Evolutionary conservation across 192 early-diverging fungal genomes (phyloP).

Genomic region (Phlyctochytrium planicorne): DNA sequence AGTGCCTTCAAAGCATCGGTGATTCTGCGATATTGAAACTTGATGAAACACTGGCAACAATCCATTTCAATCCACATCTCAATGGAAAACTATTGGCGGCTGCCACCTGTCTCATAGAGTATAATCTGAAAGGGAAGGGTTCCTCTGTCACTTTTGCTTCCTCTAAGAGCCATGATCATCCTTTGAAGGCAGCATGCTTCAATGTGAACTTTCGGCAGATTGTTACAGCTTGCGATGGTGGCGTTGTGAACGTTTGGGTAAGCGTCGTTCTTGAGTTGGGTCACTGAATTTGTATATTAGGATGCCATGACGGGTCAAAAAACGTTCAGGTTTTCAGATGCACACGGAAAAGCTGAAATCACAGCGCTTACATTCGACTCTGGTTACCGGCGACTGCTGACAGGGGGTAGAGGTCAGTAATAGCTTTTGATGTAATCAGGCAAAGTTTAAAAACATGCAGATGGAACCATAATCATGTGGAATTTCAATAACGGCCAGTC

Average conservation of each 20-base stretch:
- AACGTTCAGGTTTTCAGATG: conserved; percentile 45
- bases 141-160: neutral
- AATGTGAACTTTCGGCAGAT: conserved; percentile 48
- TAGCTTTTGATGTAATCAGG: neutral
- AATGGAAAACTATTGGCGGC: conserved; percentile 34
- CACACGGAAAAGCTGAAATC: conserved; percentile 48
- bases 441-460: conserved; percentile 20
- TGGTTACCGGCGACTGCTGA: conserved; percentile 42
- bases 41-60: conserved; percentile 39
- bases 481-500: conserved; percentile 64
- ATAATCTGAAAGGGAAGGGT: conserved; percentile 34
- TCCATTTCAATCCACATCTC: conserved; percentile 35
- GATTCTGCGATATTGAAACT: conserved; percentile 23
- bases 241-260: conserved; percentile 59
- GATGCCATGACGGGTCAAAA: conserved; percentile 44
- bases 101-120: conserved; percentile 27
- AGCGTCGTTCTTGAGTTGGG: conserved; percentile 12
- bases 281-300: conserved; percentile 6
- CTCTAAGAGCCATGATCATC: conserved; percentile 42
- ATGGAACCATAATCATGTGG: conserved; percentile 56
- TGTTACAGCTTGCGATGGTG: conserved; percentile 46
- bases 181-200: conserved; percentile 45
- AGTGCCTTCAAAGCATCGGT: conserved; percentile 49
- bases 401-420: conserved; percentile 45
- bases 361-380: conserved; percentile 54